These are phyloP conservation scores for Corrigiola litoralis DNA, from an alignment of 179 eudicot species.

Conservation along the genomic window DNA sequence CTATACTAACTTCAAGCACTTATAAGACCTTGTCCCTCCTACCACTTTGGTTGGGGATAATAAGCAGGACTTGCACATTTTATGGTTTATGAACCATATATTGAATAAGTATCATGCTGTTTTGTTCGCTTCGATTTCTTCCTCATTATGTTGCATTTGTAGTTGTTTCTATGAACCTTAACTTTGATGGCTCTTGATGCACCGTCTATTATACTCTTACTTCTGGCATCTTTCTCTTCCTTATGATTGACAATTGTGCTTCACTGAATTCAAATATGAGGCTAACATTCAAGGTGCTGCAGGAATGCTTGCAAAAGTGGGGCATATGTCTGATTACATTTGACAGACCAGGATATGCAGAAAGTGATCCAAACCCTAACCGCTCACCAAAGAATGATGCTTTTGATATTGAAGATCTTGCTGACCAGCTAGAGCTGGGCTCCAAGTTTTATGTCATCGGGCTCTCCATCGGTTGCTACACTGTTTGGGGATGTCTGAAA, in stretches of 20 bases:
- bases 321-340: conserved; percentile 48
- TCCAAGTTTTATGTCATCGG: conserved; percentile 58
- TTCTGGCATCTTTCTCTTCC: not conserved
- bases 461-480: conserved; percentile 57
- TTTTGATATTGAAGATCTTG: conserved; percentile 69
- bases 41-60: too few relatives aligned
- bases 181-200: not conserved
- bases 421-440: conserved; percentile 60
- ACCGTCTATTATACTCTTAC: not conserved
- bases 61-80: too few relatives aligned
- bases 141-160: too few relatives aligned
- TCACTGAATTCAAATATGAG: not conserved
- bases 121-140: too few relatives aligned
- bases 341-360: conserved; percentile 83
- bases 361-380: conserved; percentile 77
- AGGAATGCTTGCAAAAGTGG: conserved; percentile 58
- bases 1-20: too few relatives aligned
- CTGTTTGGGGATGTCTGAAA: conserved; percentile 64
- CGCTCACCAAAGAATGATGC: conserved; percentile 64
- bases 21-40: too few relatives aligned
- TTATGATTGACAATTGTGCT: not conserved
- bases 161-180: too few relatives aligned
- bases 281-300: conserved; percentile 12
- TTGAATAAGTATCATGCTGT: too few relatives aligned
- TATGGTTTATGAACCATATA: too few relatives aligned